phyloP scores from a whole-genome alignment of 2,329 filamentous ascomycete genomes.

The Chrysoporthe austroafricana region DNA sequence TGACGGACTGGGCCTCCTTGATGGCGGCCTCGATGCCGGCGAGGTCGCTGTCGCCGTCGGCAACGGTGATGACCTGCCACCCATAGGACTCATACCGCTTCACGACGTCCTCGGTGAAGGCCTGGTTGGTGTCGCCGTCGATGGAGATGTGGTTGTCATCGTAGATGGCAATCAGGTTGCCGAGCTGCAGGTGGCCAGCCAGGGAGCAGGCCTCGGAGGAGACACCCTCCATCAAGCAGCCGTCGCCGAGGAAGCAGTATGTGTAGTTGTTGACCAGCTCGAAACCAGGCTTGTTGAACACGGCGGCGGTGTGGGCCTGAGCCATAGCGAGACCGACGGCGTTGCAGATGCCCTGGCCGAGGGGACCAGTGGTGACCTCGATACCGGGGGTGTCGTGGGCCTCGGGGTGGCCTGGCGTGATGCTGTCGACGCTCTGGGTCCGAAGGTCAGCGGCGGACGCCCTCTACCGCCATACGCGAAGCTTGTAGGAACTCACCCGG shows the following conservation, averaged over 20 bases:
- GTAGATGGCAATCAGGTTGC: slow-evolving; percentile 95
- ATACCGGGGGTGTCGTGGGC: slow-evolving; percentile 94
- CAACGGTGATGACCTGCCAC: slow-evolving; percentile 87
- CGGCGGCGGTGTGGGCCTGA: slow-evolving; percentile 85
- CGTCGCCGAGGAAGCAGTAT: slow-evolving; percentile 95
- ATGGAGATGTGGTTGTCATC: slow-evolving; percentile 98
- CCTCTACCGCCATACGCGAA: background rate
- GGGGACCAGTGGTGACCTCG: slow-evolving; percentile 96
- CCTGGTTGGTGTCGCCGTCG: slow-evolving; percentile 92
- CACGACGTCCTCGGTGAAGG: slow-evolving; percentile 95
- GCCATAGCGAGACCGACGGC: slow-evolving; percentile 97
- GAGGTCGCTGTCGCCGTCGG: slow-evolving; percentile 87
- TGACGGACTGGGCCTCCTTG: slow-evolving; percentile 81
- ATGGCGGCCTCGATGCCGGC: slow-evolving; percentile 87
- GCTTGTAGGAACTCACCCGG: slow-evolving; percentile 68
- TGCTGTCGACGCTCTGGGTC: slow-evolving; percentile 61
- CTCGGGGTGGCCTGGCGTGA: slow-evolving; percentile 95
- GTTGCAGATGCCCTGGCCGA: slow-evolving; percentile 96
- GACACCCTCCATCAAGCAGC: slow-evolving; percentile 98
- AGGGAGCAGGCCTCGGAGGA: slow-evolving; percentile 89
- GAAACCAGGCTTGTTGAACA: slow-evolving; percentile 96
- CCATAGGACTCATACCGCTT: slow-evolving; percentile 97
- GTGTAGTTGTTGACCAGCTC: slow-evolving; percentile 95
- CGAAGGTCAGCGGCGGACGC: background rate
- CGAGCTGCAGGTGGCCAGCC: slow-evolving; percentile 95